Percentiles rank a stretch among this genome's conserved stretches.
Conservation (phyloP, 768 basidiomycete species). For the Mycena kentingensis region DNA sequence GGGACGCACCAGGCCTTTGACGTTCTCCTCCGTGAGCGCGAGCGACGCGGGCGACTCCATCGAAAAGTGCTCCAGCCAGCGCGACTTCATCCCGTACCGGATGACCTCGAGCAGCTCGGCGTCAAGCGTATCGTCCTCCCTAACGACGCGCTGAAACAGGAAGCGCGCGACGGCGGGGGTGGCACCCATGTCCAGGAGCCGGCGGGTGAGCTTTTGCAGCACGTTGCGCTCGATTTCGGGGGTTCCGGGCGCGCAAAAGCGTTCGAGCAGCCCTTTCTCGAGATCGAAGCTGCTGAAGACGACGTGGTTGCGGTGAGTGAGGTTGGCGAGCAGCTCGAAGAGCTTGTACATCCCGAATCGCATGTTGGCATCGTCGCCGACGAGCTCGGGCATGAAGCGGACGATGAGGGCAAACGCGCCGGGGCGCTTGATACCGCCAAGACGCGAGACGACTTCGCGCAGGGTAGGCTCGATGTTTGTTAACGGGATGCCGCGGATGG, state of each 20-base stretch:
- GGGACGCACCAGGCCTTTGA: slow-evolving; percentile 43
- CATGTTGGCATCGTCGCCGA: slow-evolving; percentile 39
- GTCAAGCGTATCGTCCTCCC: slow-evolving; percentile 53
- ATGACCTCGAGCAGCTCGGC: slow-evolving; percentile 70
- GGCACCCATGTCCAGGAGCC: slow-evolving; percentile 76
- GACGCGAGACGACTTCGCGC: slow-evolving; percentile 42
- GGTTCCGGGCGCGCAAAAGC: slow-evolving; percentile 39
- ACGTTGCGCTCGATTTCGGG: slow-evolving; percentile 55
- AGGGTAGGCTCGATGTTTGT: slow-evolving; percentile 47
- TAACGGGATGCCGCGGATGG: slow-evolving; percentile 36
- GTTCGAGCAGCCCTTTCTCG: slow-evolving; percentile 51
- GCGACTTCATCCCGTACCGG: slow-evolving; percentile 67
- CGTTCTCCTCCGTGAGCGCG: slow-evolving; percentile 47
- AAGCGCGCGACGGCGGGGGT: slow-evolving; percentile 62
- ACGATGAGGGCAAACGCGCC: slow-evolving; percentile 64
- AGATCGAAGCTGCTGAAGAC: slow-evolving; percentile 63
- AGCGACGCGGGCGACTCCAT: slow-evolving; percentile 60
- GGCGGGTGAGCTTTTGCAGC: slow-evolving; percentile 61
- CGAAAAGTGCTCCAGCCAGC: slow-evolving; percentile 80
- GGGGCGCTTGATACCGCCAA: slow-evolving; percentile 58
- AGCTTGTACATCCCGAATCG: slow-evolving; percentile 60
- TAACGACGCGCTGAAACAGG: slow-evolving; percentile 62
- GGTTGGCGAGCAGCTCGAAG: slow-evolving; percentile 60
- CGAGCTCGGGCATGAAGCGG: slow-evolving; percentile 43
- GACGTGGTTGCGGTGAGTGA: slow-evolving; percentile 71